A percentile compares a stretch with the other conserved stretches of the same genome.
Conservation (phyloP, 2,329 filamentous ascomycete genomes). For the Penicillium sp. region DNA sequence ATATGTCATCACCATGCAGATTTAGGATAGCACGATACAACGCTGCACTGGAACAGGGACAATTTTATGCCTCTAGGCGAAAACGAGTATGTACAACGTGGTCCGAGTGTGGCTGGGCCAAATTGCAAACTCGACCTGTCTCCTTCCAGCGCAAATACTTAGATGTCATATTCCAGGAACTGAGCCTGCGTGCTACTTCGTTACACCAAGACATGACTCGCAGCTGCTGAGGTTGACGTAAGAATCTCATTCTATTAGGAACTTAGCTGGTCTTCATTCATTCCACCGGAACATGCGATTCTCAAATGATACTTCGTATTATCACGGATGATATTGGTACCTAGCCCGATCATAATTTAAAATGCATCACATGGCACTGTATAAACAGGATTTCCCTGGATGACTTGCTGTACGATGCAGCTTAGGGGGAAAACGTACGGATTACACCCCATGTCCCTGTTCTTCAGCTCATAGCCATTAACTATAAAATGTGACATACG, state of each 20-base stretch:
- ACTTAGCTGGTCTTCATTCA: neutral
- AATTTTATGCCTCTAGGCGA: neutral
- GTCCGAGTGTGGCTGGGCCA: neutral
- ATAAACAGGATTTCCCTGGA: neutral
- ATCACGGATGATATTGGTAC: neutral
- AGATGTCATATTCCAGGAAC: conserved; percentile 2
- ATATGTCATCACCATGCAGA: neutral
- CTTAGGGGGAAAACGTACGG: neutral
- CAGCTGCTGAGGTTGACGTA: neutral
- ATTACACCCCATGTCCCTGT: neutral
- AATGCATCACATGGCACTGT: neutral
- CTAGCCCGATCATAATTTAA: neutral
- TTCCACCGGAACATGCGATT: neutral
- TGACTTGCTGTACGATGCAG: neutral
- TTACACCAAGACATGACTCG: conserved; percentile 1
- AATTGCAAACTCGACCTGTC: neutral
- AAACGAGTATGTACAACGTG: neutral
- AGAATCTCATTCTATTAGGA: neutral
- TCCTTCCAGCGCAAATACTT: neutral
- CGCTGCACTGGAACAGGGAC: conserved; percentile 12
- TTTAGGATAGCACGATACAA: neutral
- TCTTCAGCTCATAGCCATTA: neutral
- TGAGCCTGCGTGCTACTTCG: neutral
- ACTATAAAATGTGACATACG: neutral
- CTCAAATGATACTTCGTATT: neutral